Conservation (phyloP, 139 green algal genomes). For the Zygnema circumcarinatum region DNA sequence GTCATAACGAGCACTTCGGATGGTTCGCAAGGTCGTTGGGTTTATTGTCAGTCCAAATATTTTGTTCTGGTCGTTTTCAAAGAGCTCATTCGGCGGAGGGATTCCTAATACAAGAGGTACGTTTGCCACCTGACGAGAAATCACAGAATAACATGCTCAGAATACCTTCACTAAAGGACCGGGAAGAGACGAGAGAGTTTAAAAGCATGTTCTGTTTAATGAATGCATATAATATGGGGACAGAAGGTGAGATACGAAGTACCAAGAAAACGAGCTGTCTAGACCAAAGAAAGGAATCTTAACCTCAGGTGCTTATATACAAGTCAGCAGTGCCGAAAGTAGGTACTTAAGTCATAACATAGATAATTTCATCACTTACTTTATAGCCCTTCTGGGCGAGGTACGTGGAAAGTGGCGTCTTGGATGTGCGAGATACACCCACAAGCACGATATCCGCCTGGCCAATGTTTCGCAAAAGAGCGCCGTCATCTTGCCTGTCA, state of each 20-base stretch:
- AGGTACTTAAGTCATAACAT: no score
- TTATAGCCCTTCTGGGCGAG: constrained; percentile 42
- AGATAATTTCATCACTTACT: no score
- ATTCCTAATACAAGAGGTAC: constrained; percentile 66
- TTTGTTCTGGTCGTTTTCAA: constrained; percentile 57
- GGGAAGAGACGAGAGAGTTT: no score
- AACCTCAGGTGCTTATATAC: no score
- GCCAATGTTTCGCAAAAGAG: constrained; percentile 21
- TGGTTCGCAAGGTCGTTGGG: constrained; percentile 62
- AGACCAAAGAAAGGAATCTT: no score
- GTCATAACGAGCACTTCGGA: constrained; percentile 56
- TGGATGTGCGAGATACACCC: constrained; percentile 36
- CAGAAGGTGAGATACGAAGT: no score
- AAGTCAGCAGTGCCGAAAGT: no score
- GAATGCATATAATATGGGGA: no score
- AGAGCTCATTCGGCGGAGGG: constrained; percentile 63
- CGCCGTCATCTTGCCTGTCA: constrained; percentile 40
- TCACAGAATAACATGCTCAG: no score
- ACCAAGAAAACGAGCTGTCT: no score
- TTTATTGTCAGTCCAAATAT: constrained; percentile 71
- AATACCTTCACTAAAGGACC: constrained; percentile 68
- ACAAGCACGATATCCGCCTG: constrained; percentile 44
- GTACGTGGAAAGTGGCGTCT: constrained; percentile 47
- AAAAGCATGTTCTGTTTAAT: no score
- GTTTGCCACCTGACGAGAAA: constrained; percentile 77